Evolutionary conservation across 2,329 filamentous ascomycete species (phyloP).

Genomic region (Raffaelea arxii): DNA sequence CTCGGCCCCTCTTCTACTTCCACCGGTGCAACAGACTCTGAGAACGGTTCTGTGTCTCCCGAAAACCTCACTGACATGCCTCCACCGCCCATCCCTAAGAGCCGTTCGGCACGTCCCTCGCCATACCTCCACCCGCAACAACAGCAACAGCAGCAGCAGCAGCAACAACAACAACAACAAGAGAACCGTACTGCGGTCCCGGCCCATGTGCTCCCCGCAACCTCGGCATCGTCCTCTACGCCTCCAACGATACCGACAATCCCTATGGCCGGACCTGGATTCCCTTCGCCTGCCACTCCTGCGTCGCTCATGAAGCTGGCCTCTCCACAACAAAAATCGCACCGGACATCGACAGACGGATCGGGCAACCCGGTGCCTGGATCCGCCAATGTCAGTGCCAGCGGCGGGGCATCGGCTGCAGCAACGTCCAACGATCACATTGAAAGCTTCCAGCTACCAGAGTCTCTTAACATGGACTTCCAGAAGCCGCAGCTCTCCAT

Average conservation of each 20-base stretch:
- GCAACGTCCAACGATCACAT: slow-evolving; percentile 37
- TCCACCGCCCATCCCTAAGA: slow-evolving; percentile 56
- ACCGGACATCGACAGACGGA: slow-evolving; percentile 6
- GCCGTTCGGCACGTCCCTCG: slow-evolving; percentile 55
- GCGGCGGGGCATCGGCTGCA: background rate
- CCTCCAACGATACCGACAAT: too few relatives aligned
- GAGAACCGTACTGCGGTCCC: too few relatives aligned
- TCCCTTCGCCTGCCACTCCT: slow-evolving; percentile 65
- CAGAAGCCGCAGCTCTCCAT: slow-evolving; percentile 35
- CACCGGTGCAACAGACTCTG: slow-evolving; percentile 42
- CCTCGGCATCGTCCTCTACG: too few relatives aligned
- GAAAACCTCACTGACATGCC: slow-evolving; percentile 57
- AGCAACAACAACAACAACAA: too few relatives aligned
- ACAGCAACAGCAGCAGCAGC: slow-evolving; percentile 11
- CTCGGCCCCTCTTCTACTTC: slow-evolving; percentile 24
- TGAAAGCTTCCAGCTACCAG: slow-evolving; percentile 58
- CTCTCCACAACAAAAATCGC: slow-evolving; percentile 31
- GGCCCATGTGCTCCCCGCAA: too few relatives aligned
- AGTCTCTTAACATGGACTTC: slow-evolving; percentile 49
- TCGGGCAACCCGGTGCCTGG: slow-evolving; percentile 25
- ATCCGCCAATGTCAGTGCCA: slow-evolving; percentile 10
- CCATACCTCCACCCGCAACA: slow-evolving; percentile 55
- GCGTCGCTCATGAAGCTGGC: slow-evolving; percentile 77
- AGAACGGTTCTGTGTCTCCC: slow-evolving; percentile 56
- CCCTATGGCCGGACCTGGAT: too few relatives aligned